Percentiles rank a stretch among this genome's conserved stretches.
These are phyloP conservation scores for Platanthera zijinensis DNA, from an alignment of 106 monocot species.

Conservation along the genomic window DNA sequence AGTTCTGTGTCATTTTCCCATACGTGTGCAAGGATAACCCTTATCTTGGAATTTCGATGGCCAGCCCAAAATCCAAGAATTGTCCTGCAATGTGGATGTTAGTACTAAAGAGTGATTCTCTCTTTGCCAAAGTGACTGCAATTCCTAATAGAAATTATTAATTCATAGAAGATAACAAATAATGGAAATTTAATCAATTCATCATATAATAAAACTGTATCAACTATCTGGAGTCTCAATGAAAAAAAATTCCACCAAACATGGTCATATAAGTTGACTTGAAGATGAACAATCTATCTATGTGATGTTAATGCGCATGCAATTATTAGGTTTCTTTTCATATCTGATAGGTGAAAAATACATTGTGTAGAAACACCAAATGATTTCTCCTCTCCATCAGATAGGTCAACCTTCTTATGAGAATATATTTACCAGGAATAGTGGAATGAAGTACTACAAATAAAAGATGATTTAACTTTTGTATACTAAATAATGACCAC, in stretches of 20 bases:
- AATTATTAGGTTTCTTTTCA: too few species aligned
- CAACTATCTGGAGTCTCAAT: neutral
- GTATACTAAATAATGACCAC: too few species aligned
- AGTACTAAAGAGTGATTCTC: neutral
- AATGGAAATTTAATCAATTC: neutral
- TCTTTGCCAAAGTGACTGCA: neutral
- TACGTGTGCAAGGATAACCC: conserved; percentile 83
- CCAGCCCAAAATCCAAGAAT: conserved; percentile 98
- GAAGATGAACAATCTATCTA: too few species aligned
- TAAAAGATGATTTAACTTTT: neutral
- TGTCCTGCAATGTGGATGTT: conserved; percentile 44
- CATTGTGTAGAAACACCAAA: too few species aligned
- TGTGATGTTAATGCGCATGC: too few species aligned
- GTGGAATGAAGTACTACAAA: neutral
- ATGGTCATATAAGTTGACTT: neutral
- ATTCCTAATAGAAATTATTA: neutral
- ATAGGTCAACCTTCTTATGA: neutral
- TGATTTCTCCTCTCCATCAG: too few species aligned
- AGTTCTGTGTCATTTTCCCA: conserved; percentile 99
- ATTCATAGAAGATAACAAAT: neutral
- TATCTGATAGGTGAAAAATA: too few species aligned
- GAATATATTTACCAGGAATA: neutral
- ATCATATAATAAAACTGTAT: neutral
- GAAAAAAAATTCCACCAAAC: neutral
- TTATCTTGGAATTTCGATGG: conserved; percentile 91